Percentiles rank a stretch among this genome's conserved stretches.
Evolutionary conservation across 768 basidiomycete species (phyloP).

Genomic region (Boletus subparvulus): DNA sequence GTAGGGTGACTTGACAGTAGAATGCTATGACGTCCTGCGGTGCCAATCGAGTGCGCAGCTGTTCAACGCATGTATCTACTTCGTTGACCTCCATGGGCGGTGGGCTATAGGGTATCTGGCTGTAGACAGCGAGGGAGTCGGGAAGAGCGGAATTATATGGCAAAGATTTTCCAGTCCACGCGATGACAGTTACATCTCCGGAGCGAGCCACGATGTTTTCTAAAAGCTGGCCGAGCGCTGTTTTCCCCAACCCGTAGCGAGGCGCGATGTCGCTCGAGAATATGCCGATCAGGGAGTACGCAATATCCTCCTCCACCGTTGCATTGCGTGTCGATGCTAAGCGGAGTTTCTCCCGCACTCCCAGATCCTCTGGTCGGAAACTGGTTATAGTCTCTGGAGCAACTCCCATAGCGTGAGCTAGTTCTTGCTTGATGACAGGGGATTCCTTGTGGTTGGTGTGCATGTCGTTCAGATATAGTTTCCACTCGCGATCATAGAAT

Average conservation of each 20-base stretch:
- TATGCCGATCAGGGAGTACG: conserved; percentile 8
- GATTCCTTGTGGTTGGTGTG: conserved; percentile 4
- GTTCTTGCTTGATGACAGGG: conserved; percentile 6
- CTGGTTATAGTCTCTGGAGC: neutral
- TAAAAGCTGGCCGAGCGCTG: conserved; percentile 4
- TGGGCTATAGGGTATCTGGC: neutral
- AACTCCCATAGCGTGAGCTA: conserved; percentile 5
- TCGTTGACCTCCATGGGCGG: neutral
- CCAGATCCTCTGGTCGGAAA: conserved; percentile 3
- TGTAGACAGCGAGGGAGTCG: neutral
- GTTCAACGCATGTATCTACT: neutral
- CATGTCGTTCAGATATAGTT: conserved; percentile 2
- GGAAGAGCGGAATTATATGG: neutral
- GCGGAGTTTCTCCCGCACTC: conserved; percentile 3
- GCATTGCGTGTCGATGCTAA: conserved; percentile 5
- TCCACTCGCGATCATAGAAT: conserved; percentile 9
- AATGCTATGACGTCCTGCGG: no score
- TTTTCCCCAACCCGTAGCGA: neutral
- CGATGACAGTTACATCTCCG: neutral
- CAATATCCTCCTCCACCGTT: conserved; percentile 1
- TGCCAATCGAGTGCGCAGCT: no score
- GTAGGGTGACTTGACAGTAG: no score
- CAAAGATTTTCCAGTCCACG: conserved; percentile 1
- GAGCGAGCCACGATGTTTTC: conserved; percentile 2
- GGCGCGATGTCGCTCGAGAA: conserved; percentile 5